phyloP scores from a whole-genome alignment of 768 basidiomycete genomes.

The Tulasnella sp. region DNA sequence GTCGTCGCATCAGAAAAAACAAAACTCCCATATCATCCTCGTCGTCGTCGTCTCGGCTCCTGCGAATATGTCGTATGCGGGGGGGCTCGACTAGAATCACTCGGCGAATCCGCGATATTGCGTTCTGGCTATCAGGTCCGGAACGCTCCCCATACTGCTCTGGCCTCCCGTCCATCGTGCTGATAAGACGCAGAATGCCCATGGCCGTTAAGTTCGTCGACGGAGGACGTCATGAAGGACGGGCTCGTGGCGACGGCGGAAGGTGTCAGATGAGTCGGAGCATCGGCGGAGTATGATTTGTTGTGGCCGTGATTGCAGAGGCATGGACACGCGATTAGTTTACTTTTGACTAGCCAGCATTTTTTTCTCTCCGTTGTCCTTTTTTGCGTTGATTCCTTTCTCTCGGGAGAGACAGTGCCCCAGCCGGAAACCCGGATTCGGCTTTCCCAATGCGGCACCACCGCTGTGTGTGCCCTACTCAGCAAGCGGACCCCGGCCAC shows the following conservation, averaged over 20 bases:
- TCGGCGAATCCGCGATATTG: neutral
- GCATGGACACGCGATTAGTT: neutral
- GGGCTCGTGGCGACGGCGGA: slow-evolving; percentile 4
- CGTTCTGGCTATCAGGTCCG: slow-evolving; percentile 1
- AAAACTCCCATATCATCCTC: neutral
- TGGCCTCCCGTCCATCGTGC: neutral
- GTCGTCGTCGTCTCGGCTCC: slow-evolving; percentile 5
- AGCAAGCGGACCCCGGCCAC: neutral
- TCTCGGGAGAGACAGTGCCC: slow-evolving; percentile 5
- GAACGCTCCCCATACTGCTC: neutral
- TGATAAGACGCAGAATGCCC: neutral
- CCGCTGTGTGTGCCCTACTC: slow-evolving; percentile 8
- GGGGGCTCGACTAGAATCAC: neutral
- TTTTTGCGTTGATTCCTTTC: slow-evolving; percentile 9
- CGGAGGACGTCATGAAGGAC: neutral
- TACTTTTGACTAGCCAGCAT: slow-evolving; percentile 6
- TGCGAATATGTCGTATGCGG: neutral
- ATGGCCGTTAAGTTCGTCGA: neutral
- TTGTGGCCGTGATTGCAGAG: neutral
- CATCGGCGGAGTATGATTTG: slow-evolving; percentile 15
- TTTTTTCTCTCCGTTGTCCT: slow-evolving; percentile 4
- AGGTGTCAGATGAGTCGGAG: slow-evolving; percentile 3
- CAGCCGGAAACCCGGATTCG: neutral
- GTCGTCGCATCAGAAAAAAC: neutral
- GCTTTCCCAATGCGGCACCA: slow-evolving; percentile 3